These are phyloP conservation scores for Ascoidea rubescens DNA, from an alignment of 805 yeast genomes.

Conservation along the genomic window DNA sequence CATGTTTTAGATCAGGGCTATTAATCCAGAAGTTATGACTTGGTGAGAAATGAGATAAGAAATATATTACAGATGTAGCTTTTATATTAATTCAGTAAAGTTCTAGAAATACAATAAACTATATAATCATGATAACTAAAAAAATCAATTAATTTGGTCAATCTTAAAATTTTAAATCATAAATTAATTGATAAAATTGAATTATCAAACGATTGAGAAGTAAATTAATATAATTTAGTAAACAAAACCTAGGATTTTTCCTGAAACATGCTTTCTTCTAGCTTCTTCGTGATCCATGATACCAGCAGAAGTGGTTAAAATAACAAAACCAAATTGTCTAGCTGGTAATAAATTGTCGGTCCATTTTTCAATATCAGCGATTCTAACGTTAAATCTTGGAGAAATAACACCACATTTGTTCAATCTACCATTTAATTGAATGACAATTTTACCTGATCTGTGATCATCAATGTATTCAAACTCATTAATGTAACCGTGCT, in stretches of 20 bases:
- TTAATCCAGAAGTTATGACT: no score
- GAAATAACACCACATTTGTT: constrained; percentile 98
- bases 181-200: no score
- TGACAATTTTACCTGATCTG: constrained; percentile 96
- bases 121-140: no score
- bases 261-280: constrained; percentile 98
- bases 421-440: constrained; percentile 93
- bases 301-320: constrained; percentile 98
- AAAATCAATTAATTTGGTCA: no score
- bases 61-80: no score
- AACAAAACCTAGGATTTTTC: constrained; percentile 96
- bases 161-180: no score
- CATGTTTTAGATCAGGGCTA: no score
- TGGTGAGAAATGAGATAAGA: no score
- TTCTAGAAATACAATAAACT: no score
- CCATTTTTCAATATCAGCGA: constrained; percentile 95
- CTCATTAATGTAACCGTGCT: constrained; percentile 98
- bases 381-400: constrained; percentile 96
- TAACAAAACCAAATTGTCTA: constrained; percentile 97
- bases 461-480: constrained; percentile 97
- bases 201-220: no score
- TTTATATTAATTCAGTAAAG: no score
- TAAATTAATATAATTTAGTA: constrained; percentile 35
- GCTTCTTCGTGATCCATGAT: constrained; percentile 99
- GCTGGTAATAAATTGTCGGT: constrained; percentile 97